A percentile compares a stretch with the other conserved stretches of the same genome.
Evolutionary conservation across 106 monocot species (phyloP).

Genomic region (Triglochin maritima): DNA sequence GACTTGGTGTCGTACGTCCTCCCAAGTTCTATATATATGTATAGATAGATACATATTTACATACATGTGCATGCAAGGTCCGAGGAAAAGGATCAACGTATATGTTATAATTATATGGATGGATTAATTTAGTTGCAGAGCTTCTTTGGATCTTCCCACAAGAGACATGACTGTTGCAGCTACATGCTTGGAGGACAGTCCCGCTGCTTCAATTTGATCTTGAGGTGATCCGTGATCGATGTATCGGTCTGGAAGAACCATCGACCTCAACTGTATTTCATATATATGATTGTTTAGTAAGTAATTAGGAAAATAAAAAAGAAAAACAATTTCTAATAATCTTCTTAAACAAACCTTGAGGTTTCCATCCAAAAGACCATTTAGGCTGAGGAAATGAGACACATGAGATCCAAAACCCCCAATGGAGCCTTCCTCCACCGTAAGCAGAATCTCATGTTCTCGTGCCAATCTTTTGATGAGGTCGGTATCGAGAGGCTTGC

Average conservation of each 20-base stretch:
- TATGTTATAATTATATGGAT: no score
- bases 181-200: conserved; percentile 6
- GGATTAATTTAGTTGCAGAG: background rate
- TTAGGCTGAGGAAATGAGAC: conserved; percentile 6
- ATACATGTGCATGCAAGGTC: no score
- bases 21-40: no score
- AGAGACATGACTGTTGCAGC: conserved; percentile 10
- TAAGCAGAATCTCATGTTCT: conserved; percentile 13
- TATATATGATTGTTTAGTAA: background rate
- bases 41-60: no score
- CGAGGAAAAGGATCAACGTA: no score
- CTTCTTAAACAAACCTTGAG: conserved; percentile 8
- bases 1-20: no score
- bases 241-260: conserved; percentile 19
- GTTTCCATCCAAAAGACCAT: conserved; percentile 16
- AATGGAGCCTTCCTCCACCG: conserved; percentile 19
- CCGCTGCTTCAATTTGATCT: conserved; percentile 16
- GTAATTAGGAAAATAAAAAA: background rate
- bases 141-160: conserved; percentile 4
- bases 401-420: conserved; percentile 22
- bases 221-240: conserved; percentile 18
- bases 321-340: background rate
- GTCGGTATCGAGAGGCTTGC: conserved; percentile 15
- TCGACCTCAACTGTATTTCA: conserved; percentile 10
- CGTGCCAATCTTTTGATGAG: conserved; percentile 10